phyloP scores from a whole-genome alignment of 768 basidiomycete species.

The Coprinopsis cinerea region DNA sequence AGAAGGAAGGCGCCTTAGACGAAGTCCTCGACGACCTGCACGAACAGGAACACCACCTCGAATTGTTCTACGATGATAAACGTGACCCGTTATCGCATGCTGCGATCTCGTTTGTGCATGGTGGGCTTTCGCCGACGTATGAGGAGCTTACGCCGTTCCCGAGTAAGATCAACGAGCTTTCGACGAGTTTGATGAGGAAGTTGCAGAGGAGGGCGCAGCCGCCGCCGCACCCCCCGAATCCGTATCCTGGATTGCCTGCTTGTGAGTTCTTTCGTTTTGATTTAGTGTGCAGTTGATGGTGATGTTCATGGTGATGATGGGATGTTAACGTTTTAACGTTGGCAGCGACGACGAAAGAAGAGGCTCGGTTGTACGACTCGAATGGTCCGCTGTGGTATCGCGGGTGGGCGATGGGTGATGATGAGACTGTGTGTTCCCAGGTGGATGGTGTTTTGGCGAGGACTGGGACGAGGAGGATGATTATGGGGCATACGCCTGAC shows the following conservation, averaged over 20 bases:
- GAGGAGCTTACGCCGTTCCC: constrained; percentile 77
- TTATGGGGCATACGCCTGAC: constrained; percentile 97
- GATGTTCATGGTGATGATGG: no score
- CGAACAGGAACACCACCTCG: constrained; percentile 14
- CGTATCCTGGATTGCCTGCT: constrained; percentile 68
- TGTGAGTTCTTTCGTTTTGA: constrained; percentile 12
- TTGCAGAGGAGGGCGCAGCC: constrained; percentile 61
- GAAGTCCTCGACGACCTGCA: constrained; percentile 25
- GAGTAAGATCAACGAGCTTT: constrained; percentile 71
- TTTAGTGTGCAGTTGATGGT: no score
- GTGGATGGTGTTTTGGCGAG: constrained; percentile 66
- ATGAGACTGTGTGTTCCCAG: constrained; percentile 60
- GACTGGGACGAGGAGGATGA: constrained; percentile 80
- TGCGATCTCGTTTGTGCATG: constrained; percentile 90
- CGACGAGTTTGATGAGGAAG: constrained; percentile 60
- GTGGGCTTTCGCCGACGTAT: constrained; percentile 79
- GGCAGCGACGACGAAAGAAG: constrained; percentile 52
- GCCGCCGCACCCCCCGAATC: constrained; percentile 77
- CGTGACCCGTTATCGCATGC: constrained; percentile 60
- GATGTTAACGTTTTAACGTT: no score
- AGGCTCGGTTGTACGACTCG: constrained; percentile 62
- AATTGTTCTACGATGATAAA: constrained; percentile 20
- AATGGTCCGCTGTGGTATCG: constrained; percentile 94
- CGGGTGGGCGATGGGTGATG: constrained; percentile 78
- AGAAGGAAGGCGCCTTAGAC: constrained; percentile 23